A percentile compares a stretch with the other conserved stretches of the same genome.
Evolutionary conservation across 192 early-diverging fungal species (phyloP).

Genomic region (Coemansia sp.): DNA sequence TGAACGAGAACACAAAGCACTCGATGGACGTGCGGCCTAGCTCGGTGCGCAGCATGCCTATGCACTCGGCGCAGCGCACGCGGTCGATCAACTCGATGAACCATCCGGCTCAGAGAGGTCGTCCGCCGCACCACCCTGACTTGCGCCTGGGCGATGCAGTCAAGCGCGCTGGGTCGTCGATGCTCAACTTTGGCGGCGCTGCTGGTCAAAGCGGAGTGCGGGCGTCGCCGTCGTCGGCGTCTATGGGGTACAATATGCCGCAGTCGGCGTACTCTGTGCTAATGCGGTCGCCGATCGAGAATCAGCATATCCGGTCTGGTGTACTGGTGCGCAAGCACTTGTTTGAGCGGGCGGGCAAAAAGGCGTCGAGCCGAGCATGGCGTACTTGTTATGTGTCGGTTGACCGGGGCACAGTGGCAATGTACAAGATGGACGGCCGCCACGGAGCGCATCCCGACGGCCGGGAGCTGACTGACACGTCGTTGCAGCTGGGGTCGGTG

Average conservation of each 20-base stretch:
- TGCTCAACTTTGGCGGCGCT: conserved; percentile 35
- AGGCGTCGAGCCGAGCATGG: conserved; percentile 87
- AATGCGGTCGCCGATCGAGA: conserved; percentile 54
- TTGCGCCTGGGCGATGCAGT: conserved; percentile 24
- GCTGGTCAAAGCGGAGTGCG: conserved; percentile 19
- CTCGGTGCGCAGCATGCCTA: conserved; percentile 54
- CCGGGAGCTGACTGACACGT: conserved; percentile 57
- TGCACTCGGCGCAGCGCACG: conserved; percentile 51
- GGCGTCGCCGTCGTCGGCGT: conserved; percentile 47
- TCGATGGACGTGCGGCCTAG: conserved; percentile 44
- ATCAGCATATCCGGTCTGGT: conserved; percentile 54
- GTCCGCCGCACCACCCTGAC: conserved; percentile 41
- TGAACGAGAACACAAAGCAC: conserved; percentile 30
- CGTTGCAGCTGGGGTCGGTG: conserved; percentile 58
- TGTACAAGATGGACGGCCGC: conserved; percentile 75
- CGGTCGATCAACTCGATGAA: conserved; percentile 53
- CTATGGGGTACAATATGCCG: conserved; percentile 23
- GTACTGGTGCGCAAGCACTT: conserved; percentile 86
- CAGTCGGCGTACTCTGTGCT: conserved; percentile 36
- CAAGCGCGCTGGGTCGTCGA: conserved; percentile 31
- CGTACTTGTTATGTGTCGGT: conserved; percentile 74
- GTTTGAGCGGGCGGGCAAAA: conserved; percentile 72
- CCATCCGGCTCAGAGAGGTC: neutral
- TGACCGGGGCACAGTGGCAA: conserved; percentile 75
- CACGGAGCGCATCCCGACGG: conserved; percentile 50